Base-by-base conservation (phyloP, 73 alveolate species). In the Durusdinium trenchii region DNA sequence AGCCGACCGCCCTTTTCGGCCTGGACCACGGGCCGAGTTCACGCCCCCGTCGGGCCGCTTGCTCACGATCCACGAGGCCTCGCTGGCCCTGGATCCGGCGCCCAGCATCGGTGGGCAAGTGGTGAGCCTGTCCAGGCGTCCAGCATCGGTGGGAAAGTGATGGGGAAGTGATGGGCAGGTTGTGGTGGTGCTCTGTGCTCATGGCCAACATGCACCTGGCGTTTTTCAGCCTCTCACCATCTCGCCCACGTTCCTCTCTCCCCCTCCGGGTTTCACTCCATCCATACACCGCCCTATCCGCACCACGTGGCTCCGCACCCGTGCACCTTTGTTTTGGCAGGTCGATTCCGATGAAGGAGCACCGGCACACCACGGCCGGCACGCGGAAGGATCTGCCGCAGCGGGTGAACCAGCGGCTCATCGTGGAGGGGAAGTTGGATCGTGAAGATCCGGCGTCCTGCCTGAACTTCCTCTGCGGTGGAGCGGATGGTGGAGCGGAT, bases 311-410 rank as follows among this genome's bases (percentile, higher is more conserved):
- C 26, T 67, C 26, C 38, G n/a, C n/a, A 32, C 79, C 26, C 38
- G n/a, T 62, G 32, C 43, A 62, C 78, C 16, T 62, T 23, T 62
- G 5, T 62, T 6, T 38, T 5, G 91, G 42, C 45, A 85, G 95
- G 79, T 85, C 95, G 20, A 85, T 85, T 38, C 95, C 95, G 48
- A 85, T 85, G 95, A 85, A 85, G 52, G 81, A 51, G 23, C 95
- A 85, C 36, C 75, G 95, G 14, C 95, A 85, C 79, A 51, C 40
- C 52, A 85, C 95, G 20, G 95, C 95, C 10, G 95, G 60, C 30
- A 51, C 81, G 42, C 95, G 95, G 20, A 85, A 85, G 52, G 95
- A 85, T 36, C 32, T 85, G 57, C 95, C 95, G 10, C 81, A 51
- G 46, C 14, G 95, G 36, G 91, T 48, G 79, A 85, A 85, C 42